Evolutionary conservation across 495 filamentous ascomycete species (phyloP).

Genomic region (Trichoderma reesei): DNA sequence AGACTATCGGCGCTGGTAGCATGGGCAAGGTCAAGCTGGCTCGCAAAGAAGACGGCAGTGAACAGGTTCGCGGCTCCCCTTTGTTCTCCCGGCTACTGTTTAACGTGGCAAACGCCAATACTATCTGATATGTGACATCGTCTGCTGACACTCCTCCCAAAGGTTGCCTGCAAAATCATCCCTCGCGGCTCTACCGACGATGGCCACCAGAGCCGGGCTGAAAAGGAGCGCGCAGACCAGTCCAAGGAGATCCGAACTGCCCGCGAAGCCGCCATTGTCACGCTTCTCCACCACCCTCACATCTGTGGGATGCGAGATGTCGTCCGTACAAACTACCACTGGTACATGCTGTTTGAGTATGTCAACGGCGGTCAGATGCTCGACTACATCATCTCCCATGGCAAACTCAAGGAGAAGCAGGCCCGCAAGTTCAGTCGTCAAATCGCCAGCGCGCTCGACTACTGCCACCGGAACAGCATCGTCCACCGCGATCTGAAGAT

Average conservation of each 20-base stretch:
- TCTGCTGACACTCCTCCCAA: constrained; percentile 13
- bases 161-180: constrained; percentile 97
- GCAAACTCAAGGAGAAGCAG: constrained; percentile 95
- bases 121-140: constrained; percentile 12
- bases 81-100: neutral
- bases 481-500: constrained; percentile 98
- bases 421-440: constrained; percentile 95
- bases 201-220: constrained; percentile 56
- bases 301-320: constrained; percentile 96
- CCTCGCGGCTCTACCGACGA: constrained; percentile 82
- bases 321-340: constrained; percentile 90
- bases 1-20: constrained; percentile 94
- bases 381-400: constrained; percentile 99
- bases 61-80: constrained; percentile 50
- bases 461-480: constrained; percentile 98
- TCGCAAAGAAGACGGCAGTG: constrained; percentile 67
- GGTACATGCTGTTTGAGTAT: constrained; percentile 99
- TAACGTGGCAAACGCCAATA: too few relatives aligned
- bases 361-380: constrained; percentile 99
- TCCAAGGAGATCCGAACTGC: constrained; percentile 97
- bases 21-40: constrained; percentile 96
- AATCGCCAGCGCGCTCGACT: constrained; percentile 96
- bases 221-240: constrained; percentile 79
- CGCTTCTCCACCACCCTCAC: constrained; percentile 87
- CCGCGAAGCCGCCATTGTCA: constrained; percentile 93